A percentile compares a stretch with the other conserved stretches of the same genome.
phyloP scores from a whole-genome alignment of 1,139 yeast species.

The Magnusiomyces tetraspermus region DNA sequence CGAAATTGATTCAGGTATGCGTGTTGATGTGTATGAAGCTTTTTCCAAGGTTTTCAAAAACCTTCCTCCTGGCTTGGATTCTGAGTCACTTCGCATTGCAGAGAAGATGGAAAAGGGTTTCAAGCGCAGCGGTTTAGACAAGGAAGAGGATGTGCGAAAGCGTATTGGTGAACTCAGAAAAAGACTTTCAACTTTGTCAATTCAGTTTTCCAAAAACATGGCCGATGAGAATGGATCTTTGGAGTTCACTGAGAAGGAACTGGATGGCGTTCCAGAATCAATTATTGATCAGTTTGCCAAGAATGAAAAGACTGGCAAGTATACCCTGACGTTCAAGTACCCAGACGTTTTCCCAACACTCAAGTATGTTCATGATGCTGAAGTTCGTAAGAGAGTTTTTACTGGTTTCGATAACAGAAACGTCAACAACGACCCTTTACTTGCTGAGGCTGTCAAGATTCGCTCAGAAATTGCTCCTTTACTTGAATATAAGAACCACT shows the following conservation, averaged over 20 bases:
- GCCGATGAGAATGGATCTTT: conserved; percentile 63
- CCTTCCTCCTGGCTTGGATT: conserved; percentile 32
- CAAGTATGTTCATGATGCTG: conserved; percentile 53
- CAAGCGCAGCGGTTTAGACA: conserved; percentile 57
- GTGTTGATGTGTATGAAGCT: conserved; percentile 57
- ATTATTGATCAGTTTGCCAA: conserved; percentile 49
- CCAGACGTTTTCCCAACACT: conserved; percentile 73
- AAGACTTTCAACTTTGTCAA: conserved; percentile 46
- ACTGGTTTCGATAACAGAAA: conserved; percentile 55
- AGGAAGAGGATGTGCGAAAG: conserved; percentile 47
- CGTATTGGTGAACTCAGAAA: conserved; percentile 50
- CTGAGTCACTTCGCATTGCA: conserved; percentile 49
- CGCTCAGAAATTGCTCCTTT: conserved; percentile 54
- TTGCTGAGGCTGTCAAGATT: conserved; percentile 49
- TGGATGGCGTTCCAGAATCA: conserved; percentile 65
- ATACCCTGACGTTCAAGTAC: conserved; percentile 67
- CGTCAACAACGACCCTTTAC: conserved; percentile 51
- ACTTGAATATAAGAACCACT: conserved; percentile 57
- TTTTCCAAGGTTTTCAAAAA: conserved; percentile 42
- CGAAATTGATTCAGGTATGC: conserved; percentile 52
- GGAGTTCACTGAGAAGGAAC: conserved; percentile 51
- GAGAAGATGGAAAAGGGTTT: conserved; percentile 48
- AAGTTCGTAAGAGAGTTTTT: conserved; percentile 57
- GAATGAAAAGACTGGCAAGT: conserved; percentile 37
- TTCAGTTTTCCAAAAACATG: conserved; percentile 52